Percentiles rank a stretch among this genome's conserved stretches.
Evolutionary conservation across 2,329 filamentous ascomycete species (phyloP).

Genomic region (Chrysoporthe puriensis): DNA sequence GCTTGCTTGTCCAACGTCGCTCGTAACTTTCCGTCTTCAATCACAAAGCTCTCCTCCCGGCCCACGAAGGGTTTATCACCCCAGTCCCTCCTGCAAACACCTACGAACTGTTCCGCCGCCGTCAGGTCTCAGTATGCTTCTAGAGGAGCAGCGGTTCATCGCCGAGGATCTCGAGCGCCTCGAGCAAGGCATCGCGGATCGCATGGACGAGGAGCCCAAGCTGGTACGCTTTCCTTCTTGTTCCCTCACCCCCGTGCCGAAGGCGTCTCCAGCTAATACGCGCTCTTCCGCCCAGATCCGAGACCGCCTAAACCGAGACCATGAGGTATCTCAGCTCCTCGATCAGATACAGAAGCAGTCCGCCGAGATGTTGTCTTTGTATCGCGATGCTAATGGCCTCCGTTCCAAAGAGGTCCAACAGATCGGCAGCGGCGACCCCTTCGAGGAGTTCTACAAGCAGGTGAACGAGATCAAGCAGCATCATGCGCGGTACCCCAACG

Average conservation of each 20-base stretch:
- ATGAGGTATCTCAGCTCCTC: conserved; percentile 86
- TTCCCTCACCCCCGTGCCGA: not conserved
- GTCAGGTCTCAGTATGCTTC: conserved; percentile 61
- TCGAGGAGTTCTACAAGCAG: conserved; percentile 90
- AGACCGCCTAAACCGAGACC: conserved; percentile 86
- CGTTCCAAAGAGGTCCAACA: conserved; percentile 80
- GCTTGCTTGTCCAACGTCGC: not conserved
- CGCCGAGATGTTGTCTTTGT: conserved; percentile 77
- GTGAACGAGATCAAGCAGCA: conserved; percentile 81
- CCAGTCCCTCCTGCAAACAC: not conserved
- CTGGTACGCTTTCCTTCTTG: conserved; percentile 58
- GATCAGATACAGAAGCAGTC: conserved; percentile 88
- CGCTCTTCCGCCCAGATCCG: conserved; percentile 65
- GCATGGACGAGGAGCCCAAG: conserved; percentile 84
- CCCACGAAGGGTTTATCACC: not conserved
- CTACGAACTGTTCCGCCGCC: not conserved
- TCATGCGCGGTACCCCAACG: conserved; percentile 89
- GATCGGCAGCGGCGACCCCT: conserved; percentile 82
- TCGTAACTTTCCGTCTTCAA: not conserved
- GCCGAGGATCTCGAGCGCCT: conserved; percentile 97
- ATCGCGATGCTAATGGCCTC: conserved; percentile 75
- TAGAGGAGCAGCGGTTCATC: conserved; percentile 92
- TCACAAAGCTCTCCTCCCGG: not conserved
- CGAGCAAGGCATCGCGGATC: conserved; percentile 90
- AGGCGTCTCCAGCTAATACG: conserved; percentile 24